phyloP scores from a whole-genome alignment of 2,329 filamentous ascomycete genomes.

The Hypoxylon rubiginosum region DNA sequence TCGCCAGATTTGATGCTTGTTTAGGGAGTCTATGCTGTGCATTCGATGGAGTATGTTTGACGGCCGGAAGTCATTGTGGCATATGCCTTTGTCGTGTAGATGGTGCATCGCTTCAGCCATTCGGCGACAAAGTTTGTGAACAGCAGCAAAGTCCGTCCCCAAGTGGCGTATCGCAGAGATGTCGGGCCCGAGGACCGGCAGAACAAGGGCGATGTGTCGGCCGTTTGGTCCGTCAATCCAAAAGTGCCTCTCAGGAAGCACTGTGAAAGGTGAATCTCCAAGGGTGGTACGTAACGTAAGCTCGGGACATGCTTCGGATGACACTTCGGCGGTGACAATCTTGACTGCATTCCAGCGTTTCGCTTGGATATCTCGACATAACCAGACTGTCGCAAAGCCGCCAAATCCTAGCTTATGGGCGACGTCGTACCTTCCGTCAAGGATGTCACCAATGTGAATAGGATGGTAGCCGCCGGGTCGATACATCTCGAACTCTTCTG shows the following conservation, averaged over 20 bases:
- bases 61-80: conserved; percentile 29
- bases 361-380: conserved; percentile 7
- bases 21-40: conserved; percentile 2
- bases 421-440: conserved; percentile 23
- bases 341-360: conserved; percentile 29
- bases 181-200: conserved; percentile 5
- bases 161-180: neutral
- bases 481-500: neutral
- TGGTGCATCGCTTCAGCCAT: conserved; percentile 4
- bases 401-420: conserved; percentile 28
- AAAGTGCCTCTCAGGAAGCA: conserved; percentile 10
- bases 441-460: conserved; percentile 18
- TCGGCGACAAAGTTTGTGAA: conserved; percentile 3
- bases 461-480: conserved; percentile 23
- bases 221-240: conserved; percentile 30
- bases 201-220: conserved; percentile 24
- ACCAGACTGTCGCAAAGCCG: conserved; percentile 29
- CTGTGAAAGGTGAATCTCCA: conserved; percentile 7
- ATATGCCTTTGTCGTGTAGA: conserved; percentile 15
- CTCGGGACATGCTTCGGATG: neutral
- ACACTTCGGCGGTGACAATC: conserved; percentile 18
- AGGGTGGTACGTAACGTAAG: neutral
- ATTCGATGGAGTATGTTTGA: conserved; percentile 23
- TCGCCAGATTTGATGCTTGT: neutral
- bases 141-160: neutral